Evolutionary conservation across 1,284 basidiomycete species (phyloP).

Genomic region (Sutorius eximius): DNA sequence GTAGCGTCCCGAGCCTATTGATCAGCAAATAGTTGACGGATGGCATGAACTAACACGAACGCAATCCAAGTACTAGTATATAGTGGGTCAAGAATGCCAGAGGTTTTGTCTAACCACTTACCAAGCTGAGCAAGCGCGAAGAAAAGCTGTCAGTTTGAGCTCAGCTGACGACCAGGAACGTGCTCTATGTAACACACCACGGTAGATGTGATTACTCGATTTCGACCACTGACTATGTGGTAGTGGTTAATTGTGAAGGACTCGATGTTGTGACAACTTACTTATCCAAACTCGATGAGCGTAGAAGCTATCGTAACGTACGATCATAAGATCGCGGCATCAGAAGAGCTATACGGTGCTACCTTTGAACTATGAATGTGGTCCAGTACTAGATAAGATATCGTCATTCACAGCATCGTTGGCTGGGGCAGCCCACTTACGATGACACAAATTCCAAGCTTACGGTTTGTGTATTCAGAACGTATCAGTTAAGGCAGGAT

Average conservation of each 20-base stretch:
- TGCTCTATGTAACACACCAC: slow-evolving; percentile 14
- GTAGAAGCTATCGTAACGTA: slow-evolving; percentile 19
- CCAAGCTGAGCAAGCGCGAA: slow-evolving; percentile 12
- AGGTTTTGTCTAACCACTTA: slow-evolving; percentile 2
- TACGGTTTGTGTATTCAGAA: neutral
- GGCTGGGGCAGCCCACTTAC: slow-evolving; percentile 4
- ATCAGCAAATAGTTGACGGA: neutral
- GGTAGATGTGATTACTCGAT: slow-evolving; percentile 13
- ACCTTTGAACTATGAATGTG: slow-evolving; percentile 23
- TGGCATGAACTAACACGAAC: slow-evolving; percentile 11
- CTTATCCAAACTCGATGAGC: slow-evolving; percentile 32
- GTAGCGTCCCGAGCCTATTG: neutral
- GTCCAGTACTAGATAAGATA: slow-evolving; percentile 11
- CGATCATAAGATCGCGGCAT: neutral
- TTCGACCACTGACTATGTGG: slow-evolving; percentile 21
- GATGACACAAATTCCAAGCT: neutral
- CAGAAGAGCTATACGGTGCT: neutral
- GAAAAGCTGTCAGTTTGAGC: slow-evolving; percentile 4
- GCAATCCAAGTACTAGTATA: slow-evolving; percentile 14
- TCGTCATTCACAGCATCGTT: neutral
- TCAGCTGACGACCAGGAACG: neutral
- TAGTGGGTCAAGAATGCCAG: neutral
- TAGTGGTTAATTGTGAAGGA: neutral
- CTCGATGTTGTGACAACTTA: slow-evolving; percentile 1
- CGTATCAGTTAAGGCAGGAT: neutral